Evolutionary conservation across 1,284 basidiomycete species (phyloP), one percentile per base, ranked within the genome.

Genomic region (Irpex lacteus): DNA sequence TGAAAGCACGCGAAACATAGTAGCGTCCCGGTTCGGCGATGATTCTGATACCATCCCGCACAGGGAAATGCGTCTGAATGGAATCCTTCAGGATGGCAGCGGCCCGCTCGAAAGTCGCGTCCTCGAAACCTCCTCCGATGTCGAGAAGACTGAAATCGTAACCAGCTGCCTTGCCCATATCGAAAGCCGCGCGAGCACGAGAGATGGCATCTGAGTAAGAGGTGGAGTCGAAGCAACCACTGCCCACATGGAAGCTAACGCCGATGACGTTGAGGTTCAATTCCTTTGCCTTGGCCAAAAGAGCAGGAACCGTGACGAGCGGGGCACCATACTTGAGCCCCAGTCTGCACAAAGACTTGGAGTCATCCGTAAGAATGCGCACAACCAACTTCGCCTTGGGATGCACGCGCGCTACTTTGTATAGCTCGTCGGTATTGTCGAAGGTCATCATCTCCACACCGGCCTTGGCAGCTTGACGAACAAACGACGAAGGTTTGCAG

Each of bases 251-350:
- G 86, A 99, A 99, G 74, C 91, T 95, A 60, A 98, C 94, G 40
- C 98, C 98, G 59, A 98, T 84, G 60, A 99, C 94, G 72, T 96
- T 85, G 61, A 99, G 83, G 26, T 83, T 80, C 40, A 98, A 84
- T 73, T 93, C 88, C 69, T 83, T 84, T 0, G 97, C 98, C 70
- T 90, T 92, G 15, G 82, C 78, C 55, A 99, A 83, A 32, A 99
- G 84, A 5, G 82, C 84, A 2, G 93, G 93, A 26, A 98, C 96
- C 13, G 88, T 85, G 40, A 82, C 83, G 38, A 99, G 84, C 0
- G 96, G 90, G 0, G 97, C 96, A n/a, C 98, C 98, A 70, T 97
- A 99, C 79, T 99, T 99, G 77, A 95, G 88, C 2, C 96, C 96
- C 55, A 99, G 89, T 49, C 94, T 90, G 77, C 96, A 98, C 13